phyloP scores from a whole-genome alignment of 2,329 filamentous ascomycete species.

The Leptographium procerum region DNA sequence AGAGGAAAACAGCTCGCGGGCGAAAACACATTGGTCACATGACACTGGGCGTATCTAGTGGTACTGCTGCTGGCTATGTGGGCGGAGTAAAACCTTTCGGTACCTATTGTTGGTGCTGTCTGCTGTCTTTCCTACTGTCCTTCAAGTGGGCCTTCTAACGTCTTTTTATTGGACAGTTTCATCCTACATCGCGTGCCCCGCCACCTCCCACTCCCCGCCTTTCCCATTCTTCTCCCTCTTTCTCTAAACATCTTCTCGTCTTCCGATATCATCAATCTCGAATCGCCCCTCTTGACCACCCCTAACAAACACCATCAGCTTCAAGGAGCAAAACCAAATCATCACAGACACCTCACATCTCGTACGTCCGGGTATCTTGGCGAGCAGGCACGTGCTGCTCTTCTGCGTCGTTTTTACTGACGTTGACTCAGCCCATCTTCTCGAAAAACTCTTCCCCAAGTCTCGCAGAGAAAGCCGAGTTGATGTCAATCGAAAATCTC shows the following conservation, averaged over 20 bases:
- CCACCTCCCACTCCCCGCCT: slow-evolving; percentile 11
- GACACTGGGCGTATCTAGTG: not conserved
- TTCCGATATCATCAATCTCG: slow-evolving; percentile 1
- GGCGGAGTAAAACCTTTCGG: not conserved
- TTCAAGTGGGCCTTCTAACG: slow-evolving; percentile 1
- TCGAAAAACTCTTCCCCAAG: slow-evolving; percentile 9
- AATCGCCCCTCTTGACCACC: slow-evolving; percentile 2
- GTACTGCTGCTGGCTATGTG: not conserved
- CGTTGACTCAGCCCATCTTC: not conserved
- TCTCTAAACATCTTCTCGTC: not conserved
- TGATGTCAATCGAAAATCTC: slow-evolving; percentile 96
- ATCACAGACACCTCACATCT: not conserved
- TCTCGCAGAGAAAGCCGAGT: slow-evolving; percentile 14
- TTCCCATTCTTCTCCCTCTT: slow-evolving; percentile 5
- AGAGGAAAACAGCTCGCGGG: not conserved
- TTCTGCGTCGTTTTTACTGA: not conserved
- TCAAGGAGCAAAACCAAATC: not conserved
- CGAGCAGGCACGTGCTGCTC: not conserved
- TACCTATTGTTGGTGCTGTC: not conserved
- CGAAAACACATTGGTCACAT: not conserved
- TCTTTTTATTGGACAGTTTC: slow-evolving; percentile 4
- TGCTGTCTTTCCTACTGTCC: not conserved
- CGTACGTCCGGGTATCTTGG: not conserved
- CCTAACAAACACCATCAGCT: not conserved
- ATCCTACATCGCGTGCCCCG: slow-evolving; percentile 12